Base-by-base conservation (phyloP, 148 eudicot species). In the Cornus controversa region DNA sequence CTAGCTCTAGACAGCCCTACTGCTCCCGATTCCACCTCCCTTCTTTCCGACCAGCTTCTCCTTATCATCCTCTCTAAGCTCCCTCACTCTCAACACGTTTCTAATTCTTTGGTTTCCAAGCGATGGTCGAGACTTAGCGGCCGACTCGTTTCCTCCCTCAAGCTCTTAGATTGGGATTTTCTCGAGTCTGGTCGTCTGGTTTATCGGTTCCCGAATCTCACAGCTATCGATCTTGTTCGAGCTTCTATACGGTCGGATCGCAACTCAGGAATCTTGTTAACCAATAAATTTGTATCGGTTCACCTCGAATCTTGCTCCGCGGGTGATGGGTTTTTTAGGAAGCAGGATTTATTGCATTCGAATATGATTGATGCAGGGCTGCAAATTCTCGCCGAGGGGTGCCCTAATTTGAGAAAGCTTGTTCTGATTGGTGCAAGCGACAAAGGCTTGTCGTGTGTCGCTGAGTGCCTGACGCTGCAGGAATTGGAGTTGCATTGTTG, bases 401-500 rank as follows among this genome's bases (percentile, higher is more conserved):
- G 90, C 68, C 85, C 85, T 15, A 96, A 93, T 86, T 86, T 96
- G 83, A 85, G 87, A 67, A 90, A 86, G 62, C 77, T 93, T 53
- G 89, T 72, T 14, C 66, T 93, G 69, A 77, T 92, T 34, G 86
- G 86, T 82, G 89, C 86, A 0, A 84, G 93, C 34, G 90, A 84
- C 16, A 78, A 77, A 31, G 98, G 93, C 50, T 80, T 96, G 78
- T 65, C 74, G 29, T 86, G 71, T 80, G 80, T 96, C 66, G 93
- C 87, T 0, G 82, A 83, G 73, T 96, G 99, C 62, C 81, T 73
- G 67, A 85, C 83, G 53, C 77, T 96, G 75, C 97, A 93, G 70
- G 99, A 93, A 34, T 70, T 96, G 81, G 99, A 96, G 86, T 62
- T 96, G 77, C 91, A 91, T 82, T 81, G 83, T 31, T 90, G 92